Base-by-base conservation (phyloP, 495 filamentous ascomycete species). In the Penicillium ochrochloron region DNA sequence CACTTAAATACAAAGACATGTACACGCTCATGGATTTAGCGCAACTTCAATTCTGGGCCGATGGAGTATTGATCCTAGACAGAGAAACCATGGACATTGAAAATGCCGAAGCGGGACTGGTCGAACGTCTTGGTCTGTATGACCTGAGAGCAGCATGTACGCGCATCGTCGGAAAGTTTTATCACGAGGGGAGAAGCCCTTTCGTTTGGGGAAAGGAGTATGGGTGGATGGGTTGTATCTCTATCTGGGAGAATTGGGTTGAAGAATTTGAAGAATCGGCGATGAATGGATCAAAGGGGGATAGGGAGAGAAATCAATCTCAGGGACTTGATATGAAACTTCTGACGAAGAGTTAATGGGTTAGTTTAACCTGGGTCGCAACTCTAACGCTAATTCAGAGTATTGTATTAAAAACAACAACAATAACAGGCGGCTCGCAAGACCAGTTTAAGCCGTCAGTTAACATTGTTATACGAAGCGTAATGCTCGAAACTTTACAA, bases 11-110 rank as follows among this genome's bases (percentile, higher is more conserved):
- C 19, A 48, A 48, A 48, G 42, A 48, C 6, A 23, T 48, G 11
- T 48, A 48, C 42, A 48, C 42, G 19, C 19, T 48, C 42, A 48
- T 48, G 42, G 42, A 48, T 48, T 48, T 48, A 23, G 42, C 42
- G 42, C 42, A 19, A 23, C 7, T 48, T 48, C 42, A 48, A 48
- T 48, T 48, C 42, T 48, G 42, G 42, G 21, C 42, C 42, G 19
- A 48, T 48, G 42, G 42, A 23, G 6, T 48, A 19, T 48, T 48
- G 21, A 48, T 48, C 42, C 19, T 48, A 23, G 42, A 48, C 19
- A 48, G 23, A 48, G 42, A 48, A 48, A 48, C 42, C 9, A 48
- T 48, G 42, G 42, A 48, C 2, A 48, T 48, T 4, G 42, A 48
- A 48, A 48, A 48, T 19, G 42, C 7, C 6, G 42, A 23, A 1